Evolutionary conservation across 2,329 filamentous ascomycete species (phyloP).

Genomic region (Berkeleyomyces rouxiae): DNA sequence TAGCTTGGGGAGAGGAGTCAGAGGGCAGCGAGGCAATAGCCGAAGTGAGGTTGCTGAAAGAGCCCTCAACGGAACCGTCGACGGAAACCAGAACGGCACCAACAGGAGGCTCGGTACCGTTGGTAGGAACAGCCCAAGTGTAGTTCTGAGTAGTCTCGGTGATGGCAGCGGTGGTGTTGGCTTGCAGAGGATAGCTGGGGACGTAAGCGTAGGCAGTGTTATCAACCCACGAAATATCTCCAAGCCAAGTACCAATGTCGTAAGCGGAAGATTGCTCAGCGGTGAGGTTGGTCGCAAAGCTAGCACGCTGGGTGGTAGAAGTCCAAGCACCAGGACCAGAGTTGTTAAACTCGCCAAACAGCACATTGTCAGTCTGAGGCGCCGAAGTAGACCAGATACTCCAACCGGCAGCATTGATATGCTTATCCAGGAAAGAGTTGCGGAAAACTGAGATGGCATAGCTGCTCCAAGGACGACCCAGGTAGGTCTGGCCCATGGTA

Average conservation of each 20-base stretch:
- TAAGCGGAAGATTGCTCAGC: slow-evolving; percentile 14
- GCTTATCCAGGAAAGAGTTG: slow-evolving; percentile 31
- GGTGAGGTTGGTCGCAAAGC: slow-evolving; percentile 23
- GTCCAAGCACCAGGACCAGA: slow-evolving; percentile 33
- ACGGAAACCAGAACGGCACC: slow-evolving; percentile 27
- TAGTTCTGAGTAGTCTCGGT: not conserved
- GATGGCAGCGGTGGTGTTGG: slow-evolving; percentile 10
- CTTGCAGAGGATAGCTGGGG: slow-evolving; percentile 21
- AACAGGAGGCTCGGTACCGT: slow-evolving; percentile 24
- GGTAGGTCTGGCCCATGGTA: slow-evolving; percentile 25
- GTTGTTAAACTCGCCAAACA: slow-evolving; percentile 44
- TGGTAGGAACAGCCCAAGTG: slow-evolving; percentile 20
- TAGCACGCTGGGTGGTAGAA: slow-evolving; percentile 32
- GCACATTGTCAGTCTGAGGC: slow-evolving; percentile 33
- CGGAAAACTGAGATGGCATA: slow-evolving; percentile 34
- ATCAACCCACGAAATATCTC: slow-evolving; percentile 27
- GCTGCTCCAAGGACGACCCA: slow-evolving; percentile 32
- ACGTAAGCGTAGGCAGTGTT: slow-evolving; percentile 23
- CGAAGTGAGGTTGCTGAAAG: slow-evolving; percentile 19
- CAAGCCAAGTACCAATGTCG: slow-evolving; percentile 23
- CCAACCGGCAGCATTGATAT: slow-evolving; percentile 46
- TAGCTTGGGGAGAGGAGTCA: slow-evolving; percentile 20
- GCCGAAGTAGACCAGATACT: slow-evolving; percentile 33
- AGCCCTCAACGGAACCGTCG: slow-evolving; percentile 16
- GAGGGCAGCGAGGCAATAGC: slow-evolving; percentile 16